Evolutionary conservation across 495 filamentous ascomycete genomes (phyloP), one percentile per base, ranked within the genome.

Genomic region (Cercophora sp.): DNA sequence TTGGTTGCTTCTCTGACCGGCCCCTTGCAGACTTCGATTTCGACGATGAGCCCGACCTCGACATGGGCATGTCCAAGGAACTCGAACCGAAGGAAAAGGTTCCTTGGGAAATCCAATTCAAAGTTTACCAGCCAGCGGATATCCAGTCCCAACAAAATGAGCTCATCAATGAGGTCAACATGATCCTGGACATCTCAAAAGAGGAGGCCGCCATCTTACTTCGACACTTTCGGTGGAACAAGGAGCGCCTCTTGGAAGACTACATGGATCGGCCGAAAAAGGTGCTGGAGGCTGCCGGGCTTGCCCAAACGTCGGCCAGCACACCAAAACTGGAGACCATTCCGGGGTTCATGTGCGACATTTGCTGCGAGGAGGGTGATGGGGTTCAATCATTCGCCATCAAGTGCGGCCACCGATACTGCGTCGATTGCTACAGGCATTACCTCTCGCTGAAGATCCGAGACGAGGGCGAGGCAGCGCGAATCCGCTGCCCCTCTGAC

Each of bases 401-500:
- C 82, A 94, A 88, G 55, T 98, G 93, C 64, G 88, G 85, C 0
- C 93, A 98, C 69, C 81, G 94, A n/a, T 97, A 93, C 63, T 98
- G 93, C 54, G 86, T 89, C 25, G 81, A 89, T 60, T 98, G 93
- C 70, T 98, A 96, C 65, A 77, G 84, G 27, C 90, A 95, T 35
- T 98, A 98, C 60, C 74, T 98, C 5, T 72, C 72, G 2, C 89
- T 93, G 54, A 98, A 98, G 73, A 95, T 98, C 58, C 85, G 85
- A 51, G 89, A 88, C 45, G 93, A 98, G 64, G 93, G 93, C 27
- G 93, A 98, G 65, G 91, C 93, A 0, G 90, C 91, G 23, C 81
- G 91, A 31, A 97, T 98, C 52, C 85, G 95, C 67, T 98, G 93
- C 68, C 94, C 94, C 2, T 80, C 86, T 6, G 87, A 92, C 46